Base-by-base conservation (phyloP, 495 filamentous ascomycete genomes). In the Penicillium paradoxum region DNA sequence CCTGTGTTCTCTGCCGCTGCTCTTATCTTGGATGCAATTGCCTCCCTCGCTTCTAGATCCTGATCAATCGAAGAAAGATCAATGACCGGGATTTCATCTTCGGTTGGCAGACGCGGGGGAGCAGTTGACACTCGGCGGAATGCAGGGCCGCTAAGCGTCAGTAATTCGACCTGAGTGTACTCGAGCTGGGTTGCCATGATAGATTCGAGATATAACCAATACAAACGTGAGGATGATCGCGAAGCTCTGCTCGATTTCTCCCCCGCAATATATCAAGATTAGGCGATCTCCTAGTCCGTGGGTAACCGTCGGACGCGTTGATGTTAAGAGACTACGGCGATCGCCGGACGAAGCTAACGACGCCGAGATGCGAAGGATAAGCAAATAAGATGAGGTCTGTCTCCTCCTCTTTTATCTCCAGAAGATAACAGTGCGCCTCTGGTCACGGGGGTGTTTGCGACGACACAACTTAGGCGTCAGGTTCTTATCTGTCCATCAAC, bases 71-170 rank as follows among this genome's bases (percentile, higher is more conserved):
- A 52, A 1, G 61, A 45, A 4, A 81, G 62, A 52, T 82, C 78
- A 45, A 81, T 76, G 24, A 83, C 64, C 0, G 81, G 80, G 44
- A 84, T 80, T 60, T 83, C 81, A 27, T 81, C 77, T 11, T 64
- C 57, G 5, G 62, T 65, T 9, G 68, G 61, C 0, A 30, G 48
- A 2, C 68, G 58, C 3, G 68, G 66, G 15, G 64, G 64, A 1
- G 66, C 63, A 11, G 68, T 68, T 18, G 66, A 71, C 6, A 71
- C 68, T 11, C 64, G 61, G 5, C 68, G 68, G 47, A 51, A 71
- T 27, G 57, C 64, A 2, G 64, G 56, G 1, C 68, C 68, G 18
- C 49, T 59, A 10, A 62, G 50, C 0, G 61, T 67, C 29, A 63
- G 55, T 4, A 71, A 58, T 21, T 71, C 68, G n/a, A 71, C 43